phyloP scores from a whole-genome alignment of 2,329 filamentous ascomycete species.

The Xylariomycetidae sp. region DNA sequence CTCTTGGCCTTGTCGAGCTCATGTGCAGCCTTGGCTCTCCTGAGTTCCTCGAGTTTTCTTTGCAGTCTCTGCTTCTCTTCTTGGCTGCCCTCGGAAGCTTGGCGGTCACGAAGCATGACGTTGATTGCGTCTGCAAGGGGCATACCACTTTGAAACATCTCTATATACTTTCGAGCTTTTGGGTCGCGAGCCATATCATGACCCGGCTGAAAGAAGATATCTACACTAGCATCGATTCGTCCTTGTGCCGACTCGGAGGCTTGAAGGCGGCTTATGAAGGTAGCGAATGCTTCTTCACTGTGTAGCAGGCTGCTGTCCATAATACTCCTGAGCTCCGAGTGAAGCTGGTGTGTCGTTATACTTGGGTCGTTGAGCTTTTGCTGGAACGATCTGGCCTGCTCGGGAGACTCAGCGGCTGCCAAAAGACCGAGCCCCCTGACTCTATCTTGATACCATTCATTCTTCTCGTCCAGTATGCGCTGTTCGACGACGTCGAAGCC shows the following conservation, averaged over 20 bases:
- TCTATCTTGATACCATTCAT: slow-evolving; percentile 46
- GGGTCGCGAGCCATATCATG: slow-evolving; percentile 25
- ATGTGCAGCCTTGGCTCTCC: slow-evolving; percentile 41
- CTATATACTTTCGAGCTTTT: slow-evolving; percentile 34
- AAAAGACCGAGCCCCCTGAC: slow-evolving; percentile 21
- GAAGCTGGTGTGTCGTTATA: slow-evolving; percentile 21
- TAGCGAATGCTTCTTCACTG: slow-evolving; percentile 24
- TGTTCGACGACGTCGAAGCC: slow-evolving; percentile 43
- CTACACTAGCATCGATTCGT: slow-evolving; percentile 35
- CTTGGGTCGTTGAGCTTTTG: slow-evolving; percentile 23
- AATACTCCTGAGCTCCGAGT: slow-evolving; percentile 18
- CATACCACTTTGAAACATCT: slow-evolving; percentile 27
- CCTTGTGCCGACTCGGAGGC: slow-evolving; percentile 26
- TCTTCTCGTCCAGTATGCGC: slow-evolving; percentile 46
- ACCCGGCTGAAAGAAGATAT: slow-evolving; percentile 36
- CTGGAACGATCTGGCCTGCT: slow-evolving; percentile 21
- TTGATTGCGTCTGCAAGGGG: slow-evolving; percentile 25
- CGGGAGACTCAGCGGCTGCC: slow-evolving; percentile 18
- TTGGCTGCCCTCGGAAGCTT: slow-evolving; percentile 20
- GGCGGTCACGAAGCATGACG: slow-evolving; percentile 28
- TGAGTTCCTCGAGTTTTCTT: slow-evolving; percentile 41
- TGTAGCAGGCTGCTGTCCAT: slow-evolving; percentile 16
- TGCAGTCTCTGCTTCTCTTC: slow-evolving; percentile 32
- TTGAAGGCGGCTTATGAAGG: slow-evolving; percentile 27
- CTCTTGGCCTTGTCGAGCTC: slow-evolving; percentile 25